phyloP scores from a whole-genome alignment of 2,329 filamentous ascomycete genomes.

The Colletotrichum orbiculare region DNA sequence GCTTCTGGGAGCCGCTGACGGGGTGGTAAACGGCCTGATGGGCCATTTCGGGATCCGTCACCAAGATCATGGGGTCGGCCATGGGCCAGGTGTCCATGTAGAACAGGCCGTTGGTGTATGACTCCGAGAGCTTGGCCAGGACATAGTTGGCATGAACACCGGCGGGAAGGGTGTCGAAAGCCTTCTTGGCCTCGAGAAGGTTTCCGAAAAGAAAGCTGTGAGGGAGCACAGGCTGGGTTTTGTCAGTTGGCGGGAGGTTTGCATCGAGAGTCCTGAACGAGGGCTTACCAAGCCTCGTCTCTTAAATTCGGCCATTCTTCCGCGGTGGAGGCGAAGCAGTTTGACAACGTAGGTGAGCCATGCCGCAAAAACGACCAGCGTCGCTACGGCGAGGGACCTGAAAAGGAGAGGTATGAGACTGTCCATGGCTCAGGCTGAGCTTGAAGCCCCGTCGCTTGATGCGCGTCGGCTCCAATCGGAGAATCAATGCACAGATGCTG shows the following conservation, averaged over 20 bases:
- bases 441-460: too few species aligned
- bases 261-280: neutral
- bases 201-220: constrained; percentile 45
- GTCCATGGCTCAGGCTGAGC: neutral
- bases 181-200: constrained; percentile 44
- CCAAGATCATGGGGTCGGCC: constrained; percentile 41
- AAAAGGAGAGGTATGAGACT: neutral
- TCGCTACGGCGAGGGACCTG: constrained; percentile 14
- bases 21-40: constrained; percentile 44
- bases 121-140: constrained; percentile 19
- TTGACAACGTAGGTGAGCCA: constrained; percentile 22
- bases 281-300: constrained; percentile 20
- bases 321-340: constrained; percentile 18
- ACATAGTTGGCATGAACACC: constrained; percentile 26
- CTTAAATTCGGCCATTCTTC: constrained; percentile 27
- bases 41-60: constrained; percentile 45
- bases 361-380: neutral
- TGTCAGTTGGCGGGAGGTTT: neutral
- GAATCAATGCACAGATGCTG: too few species aligned
- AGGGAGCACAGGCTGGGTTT: constrained; percentile 42
- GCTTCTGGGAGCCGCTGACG: constrained; percentile 42
- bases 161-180: constrained; percentile 32
- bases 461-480: too few species aligned
- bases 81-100: constrained; percentile 47
- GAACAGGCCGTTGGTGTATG: constrained; percentile 42